Base-by-base conservation (phyloP, 2,329 filamentous ascomycete genomes). In the Dryadomyces quercivorus region DNA sequence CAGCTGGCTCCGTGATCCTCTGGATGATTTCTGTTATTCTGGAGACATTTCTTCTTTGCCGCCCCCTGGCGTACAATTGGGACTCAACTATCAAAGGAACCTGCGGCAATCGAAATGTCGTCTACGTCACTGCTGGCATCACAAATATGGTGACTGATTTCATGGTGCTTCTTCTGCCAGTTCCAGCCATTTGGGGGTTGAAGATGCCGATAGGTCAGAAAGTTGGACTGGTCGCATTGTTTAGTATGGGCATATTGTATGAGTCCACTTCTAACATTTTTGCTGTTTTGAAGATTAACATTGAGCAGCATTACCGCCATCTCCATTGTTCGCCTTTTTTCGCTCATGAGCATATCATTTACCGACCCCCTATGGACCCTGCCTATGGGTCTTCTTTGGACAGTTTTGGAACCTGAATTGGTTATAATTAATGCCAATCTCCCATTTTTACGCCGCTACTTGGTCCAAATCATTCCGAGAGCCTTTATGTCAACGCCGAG, bases 301-400 rank as follows among this genome's bases (percentile, higher is more conserved):
- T 20, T 10, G 9, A 9, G 16, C 34, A 50, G 49, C 36, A 51
- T 51, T 34, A 51, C 50, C 20, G 50, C 50, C 38, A 44, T 51
- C 21, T 51, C 50, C 5, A 51, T 44, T 34, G 38, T 51, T 13
- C 50, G 50, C 3, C 38, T 51, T 2, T 7, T 26, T 8, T 51
- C 50, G 5, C 50, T 51, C 20, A 51, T 43, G 38, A 10, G 15
- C 38, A 51, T 51, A 12, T 52, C 51, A 5, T 52, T 52, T 34
- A 46, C 42, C 42, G 51, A 52, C 18, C 42, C 51, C 3, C 46
- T 43, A 21, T 52, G 31, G 22, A 46, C 51, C 4, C 22, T 47
- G 42, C 51, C 51, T 21, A 52, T 52, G 51, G 50, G 50, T 20
- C 50, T 51, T 16, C 38, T 51, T 5, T 51, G 50, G 50, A 51